A percentile compares a stretch with the other conserved stretches of the same genome.
Evolutionary conservation across 805 yeast genomes (phyloP).

Genomic region (Kregervanrija pseudodelftensis): DNA sequence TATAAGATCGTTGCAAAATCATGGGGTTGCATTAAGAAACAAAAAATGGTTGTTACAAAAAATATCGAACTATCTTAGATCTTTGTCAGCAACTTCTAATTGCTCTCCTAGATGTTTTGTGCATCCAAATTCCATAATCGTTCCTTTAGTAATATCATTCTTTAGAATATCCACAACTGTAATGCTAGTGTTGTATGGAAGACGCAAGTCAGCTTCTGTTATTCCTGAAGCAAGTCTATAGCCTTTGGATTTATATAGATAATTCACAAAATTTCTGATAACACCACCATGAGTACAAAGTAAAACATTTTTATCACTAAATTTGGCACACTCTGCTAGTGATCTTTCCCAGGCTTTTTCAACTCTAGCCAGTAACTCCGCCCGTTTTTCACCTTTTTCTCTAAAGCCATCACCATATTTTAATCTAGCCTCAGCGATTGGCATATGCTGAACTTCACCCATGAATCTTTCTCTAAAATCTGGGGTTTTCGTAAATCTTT

Average conservation of each 20-base stretch:
- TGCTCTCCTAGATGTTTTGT: constrained; percentile 68
- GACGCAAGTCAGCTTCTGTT: constrained; percentile 35
- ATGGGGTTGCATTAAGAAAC: too few relatives aligned
- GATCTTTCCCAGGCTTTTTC: constrained; percentile 37
- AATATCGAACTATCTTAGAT: not conserved
- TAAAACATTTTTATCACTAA: constrained; percentile 39
- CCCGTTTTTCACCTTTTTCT: constrained; percentile 57
- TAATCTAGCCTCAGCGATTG: constrained; percentile 53
- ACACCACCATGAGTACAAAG: constrained; percentile 81
- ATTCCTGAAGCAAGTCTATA: constrained; percentile 34
- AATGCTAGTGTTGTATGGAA: constrained; percentile 72
- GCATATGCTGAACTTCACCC: constrained; percentile 79
- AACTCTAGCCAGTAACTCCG: constrained; percentile 42
- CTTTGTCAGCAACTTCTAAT: constrained; percentile 4
- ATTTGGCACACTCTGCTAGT: constrained; percentile 29
- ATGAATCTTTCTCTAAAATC: constrained; percentile 64
- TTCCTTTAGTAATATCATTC: constrained; percentile 29
- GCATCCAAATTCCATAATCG: constrained; percentile 52
- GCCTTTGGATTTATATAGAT: constrained; percentile 35
- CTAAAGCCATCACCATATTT: constrained; percentile 52
- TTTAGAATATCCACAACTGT: constrained; percentile 55
- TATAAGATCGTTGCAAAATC: too few relatives aligned
- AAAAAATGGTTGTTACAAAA: too few relatives aligned
- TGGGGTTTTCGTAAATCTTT: constrained; percentile 26
- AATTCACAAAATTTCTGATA: constrained; percentile 50